Base-by-base conservation (phyloP, 495 filamentous ascomycete genomes). In the Xylaria nigripes region DNA sequence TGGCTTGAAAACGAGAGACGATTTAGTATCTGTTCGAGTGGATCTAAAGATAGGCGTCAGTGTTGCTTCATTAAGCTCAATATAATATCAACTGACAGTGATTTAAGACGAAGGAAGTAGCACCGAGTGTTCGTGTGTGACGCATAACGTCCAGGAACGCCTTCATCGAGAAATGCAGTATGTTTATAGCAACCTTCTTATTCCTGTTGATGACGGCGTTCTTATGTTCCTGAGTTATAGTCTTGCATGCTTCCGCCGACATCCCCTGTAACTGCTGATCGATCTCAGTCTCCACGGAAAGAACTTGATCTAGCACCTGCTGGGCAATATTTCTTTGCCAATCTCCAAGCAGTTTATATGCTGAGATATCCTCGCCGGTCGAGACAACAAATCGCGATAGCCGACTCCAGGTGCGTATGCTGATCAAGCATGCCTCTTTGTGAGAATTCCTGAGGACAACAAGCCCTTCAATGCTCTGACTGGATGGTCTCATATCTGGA, bases 401-500 rank as follows among this genome's bases (percentile, higher is more conserved):
- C 62, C 87, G 83, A 44, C 75, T 72, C 92, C 92, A 96, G 13
- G 89, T 80, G 29, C 84, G 80, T 13, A 97, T 69, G 45, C 83
- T 96, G 57, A 96, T 85, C 46, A 83, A 78, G 64, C 87, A 95
- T 2, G 87, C 90, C 72, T 92, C 86, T 54, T 81, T 81, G 66
- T 98, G 93, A 3, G 92, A 94, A 29, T 61, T 83, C 18, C 80
- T 78, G 19, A 91, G 83, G 51, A 85, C 71, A n/a, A 97, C 86
- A 0, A 97, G 79, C 55, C 86, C 78, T 48, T 83, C 83, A 15
- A 98, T 82, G 13, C 85, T 74, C 50, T 84, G 77, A 6, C 90
- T 57, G 25, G 81, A 78, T 23, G 89, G 90, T 23, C 91, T 77
- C 46, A 81, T 79, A 18, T 76, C 75, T 18, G 83, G 71, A 27